Evolutionary conservation across 495 filamentous ascomycete species (phyloP).

Genomic region (Rusavskia elegans): DNA sequence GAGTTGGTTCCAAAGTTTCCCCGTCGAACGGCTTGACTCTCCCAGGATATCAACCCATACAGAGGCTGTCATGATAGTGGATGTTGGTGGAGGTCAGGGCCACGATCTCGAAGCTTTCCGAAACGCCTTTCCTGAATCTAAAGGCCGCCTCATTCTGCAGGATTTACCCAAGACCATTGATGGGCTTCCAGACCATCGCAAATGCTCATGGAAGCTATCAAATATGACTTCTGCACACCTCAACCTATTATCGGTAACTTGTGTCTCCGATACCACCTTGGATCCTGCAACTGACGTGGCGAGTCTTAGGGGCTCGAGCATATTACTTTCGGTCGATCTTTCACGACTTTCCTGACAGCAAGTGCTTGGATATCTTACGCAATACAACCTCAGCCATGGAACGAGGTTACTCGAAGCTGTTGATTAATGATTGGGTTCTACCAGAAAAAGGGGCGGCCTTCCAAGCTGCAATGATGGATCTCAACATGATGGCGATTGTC

Average conservation of each 20-base stretch:
- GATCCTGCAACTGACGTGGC: not conserved
- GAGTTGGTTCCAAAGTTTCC: too few relatives aligned
- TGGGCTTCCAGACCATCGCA: not conserved
- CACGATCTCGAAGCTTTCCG: not conserved
- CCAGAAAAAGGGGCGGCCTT: conserved; percentile 19
- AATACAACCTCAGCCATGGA: conserved; percentile 25
- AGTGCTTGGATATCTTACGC: conserved; percentile 14
- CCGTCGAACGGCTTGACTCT: too few relatives aligned
- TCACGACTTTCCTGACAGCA: conserved; percentile 24
- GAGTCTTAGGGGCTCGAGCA: conserved; percentile 20
- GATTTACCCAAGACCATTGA: not conserved
- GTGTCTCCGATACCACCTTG: not conserved
- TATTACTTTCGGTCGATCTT: conserved; percentile 30
- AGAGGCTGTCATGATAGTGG: not conserved
- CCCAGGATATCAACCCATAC: too few relatives aligned
- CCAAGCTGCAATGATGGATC: conserved; percentile 17
- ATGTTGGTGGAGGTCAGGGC: not conserved
- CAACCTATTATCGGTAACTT: conserved; percentile 25
- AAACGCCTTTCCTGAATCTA: not conserved
- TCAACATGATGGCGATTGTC: conserved; percentile 21
- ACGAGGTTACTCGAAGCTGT: conserved; percentile 28
- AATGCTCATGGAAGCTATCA: conserved; percentile 16
- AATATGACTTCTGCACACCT: conserved; percentile 23
- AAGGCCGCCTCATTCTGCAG: not conserved
- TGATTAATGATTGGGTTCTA: conserved; percentile 28